Evolutionary conservation across 2,329 filamentous ascomycete genomes (phyloP).

Genomic region (Purpureocillium takamizusanense): DNA sequence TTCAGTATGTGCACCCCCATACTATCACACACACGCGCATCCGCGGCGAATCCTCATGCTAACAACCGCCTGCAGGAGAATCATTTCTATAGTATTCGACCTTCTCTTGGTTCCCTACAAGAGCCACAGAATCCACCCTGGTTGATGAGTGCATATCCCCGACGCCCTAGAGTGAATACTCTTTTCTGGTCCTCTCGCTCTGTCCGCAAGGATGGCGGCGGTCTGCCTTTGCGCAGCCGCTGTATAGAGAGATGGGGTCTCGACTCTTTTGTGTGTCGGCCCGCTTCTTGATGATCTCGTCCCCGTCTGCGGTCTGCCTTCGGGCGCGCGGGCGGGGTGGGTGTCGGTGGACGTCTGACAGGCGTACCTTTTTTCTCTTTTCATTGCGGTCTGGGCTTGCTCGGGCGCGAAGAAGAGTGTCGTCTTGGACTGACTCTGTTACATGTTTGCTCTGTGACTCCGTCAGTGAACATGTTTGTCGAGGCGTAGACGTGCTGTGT

Average conservation of each 20-base stretch:
- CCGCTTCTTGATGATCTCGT: conserved; percentile 73
- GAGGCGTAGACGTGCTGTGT: too few species aligned
- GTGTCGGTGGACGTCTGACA: conserved; percentile 87
- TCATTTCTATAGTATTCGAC: conserved; percentile 98
- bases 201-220: conserved; percentile 54
- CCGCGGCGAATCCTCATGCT: conserved; percentile 7
- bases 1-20: conserved; percentile 37
- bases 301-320: conserved; percentile 64
- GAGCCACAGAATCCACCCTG: conserved; percentile 92
- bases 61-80: conserved; percentile 48
- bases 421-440: too few species aligned
- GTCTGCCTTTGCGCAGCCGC: conserved; percentile 18
- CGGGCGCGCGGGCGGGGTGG: conserved; percentile 70
- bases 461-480: too few species aligned
- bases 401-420: conserved; percentile 43
- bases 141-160: conserved; percentile 88
- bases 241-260: conserved; percentile 67
- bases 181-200: conserved; percentile 43
- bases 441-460: background rate
- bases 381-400: conserved; percentile 42
- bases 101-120: conserved; percentile 83
- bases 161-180: conserved; percentile 79
- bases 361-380: conserved; percentile 47
- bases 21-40: background rate
- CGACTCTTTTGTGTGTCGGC: conserved; percentile 1